These are phyloP conservation scores for Globisporangium nodosum DNA, from an alignment of 352 stramenopile genomes.

Conservation along the genomic window DNA sequence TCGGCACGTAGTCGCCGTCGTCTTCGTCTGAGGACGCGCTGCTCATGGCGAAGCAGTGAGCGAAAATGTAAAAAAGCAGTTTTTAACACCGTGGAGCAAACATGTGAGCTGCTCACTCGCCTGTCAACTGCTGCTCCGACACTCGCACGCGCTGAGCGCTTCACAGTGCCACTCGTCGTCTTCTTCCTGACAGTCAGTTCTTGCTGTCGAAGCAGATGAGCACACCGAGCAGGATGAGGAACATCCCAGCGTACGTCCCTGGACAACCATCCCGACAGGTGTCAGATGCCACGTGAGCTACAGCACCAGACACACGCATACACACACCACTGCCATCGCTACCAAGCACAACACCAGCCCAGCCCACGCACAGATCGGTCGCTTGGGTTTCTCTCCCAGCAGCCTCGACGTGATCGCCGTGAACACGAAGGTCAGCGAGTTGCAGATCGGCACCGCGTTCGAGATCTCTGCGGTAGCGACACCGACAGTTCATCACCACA, in stretches of 20 bases:
- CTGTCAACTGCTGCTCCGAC: neutral
- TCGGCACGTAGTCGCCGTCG: conserved; percentile 63
- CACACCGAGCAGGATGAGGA: conserved; percentile 55
- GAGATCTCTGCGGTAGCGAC: conserved; percentile 53
- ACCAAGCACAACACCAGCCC: neutral
- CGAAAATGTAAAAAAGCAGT: neutral
- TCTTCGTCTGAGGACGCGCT: conserved; percentile 45
- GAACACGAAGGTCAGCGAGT: conserved; percentile 86
- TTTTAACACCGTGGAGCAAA: neutral
- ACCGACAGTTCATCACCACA: neutral
- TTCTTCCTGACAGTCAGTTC: neutral
- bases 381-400: conserved; percentile 64
- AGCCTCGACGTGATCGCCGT: conserved; percentile 76
- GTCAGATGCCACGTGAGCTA: neutral
- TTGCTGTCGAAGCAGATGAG: conserved; percentile 71
- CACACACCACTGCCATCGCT: neutral
- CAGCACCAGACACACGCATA: neutral
- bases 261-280: neutral
- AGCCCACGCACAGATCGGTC: conserved; percentile 49
- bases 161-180: neutral
- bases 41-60: conserved; percentile 30
- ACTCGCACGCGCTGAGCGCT: neutral
- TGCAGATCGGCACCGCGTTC: conserved; percentile 84
- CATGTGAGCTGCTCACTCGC: too few relatives aligned
- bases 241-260: conserved; percentile 63